Conservation (phyloP, 352 stramenopile genomes). For the Globisporangium paddicum region DNA sequence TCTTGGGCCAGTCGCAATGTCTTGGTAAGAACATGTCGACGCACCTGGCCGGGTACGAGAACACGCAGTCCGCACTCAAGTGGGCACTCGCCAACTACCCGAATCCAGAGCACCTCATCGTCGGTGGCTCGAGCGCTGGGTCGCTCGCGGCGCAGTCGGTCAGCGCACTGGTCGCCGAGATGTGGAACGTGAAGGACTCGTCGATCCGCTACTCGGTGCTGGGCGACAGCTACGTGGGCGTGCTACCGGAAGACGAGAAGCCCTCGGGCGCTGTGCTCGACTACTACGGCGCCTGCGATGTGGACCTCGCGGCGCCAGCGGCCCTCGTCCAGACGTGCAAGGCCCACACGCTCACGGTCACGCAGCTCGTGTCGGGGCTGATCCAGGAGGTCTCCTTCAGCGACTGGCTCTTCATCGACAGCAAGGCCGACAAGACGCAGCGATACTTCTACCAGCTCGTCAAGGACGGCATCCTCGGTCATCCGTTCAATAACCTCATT, state of each 20-base stretch:
- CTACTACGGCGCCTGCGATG: constrained; percentile 30
- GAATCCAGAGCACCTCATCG: constrained; percentile 25
- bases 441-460: constrained; percentile 58
- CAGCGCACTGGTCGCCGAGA: constrained; percentile 19
- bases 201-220: constrained; percentile 34
- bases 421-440: constrained; percentile 51
- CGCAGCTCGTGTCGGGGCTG: constrained; percentile 35
- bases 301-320: constrained; percentile 20
- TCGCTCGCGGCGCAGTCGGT: constrained; percentile 31
- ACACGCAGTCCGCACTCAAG: constrained; percentile 27
- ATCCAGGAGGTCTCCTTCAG: constrained; percentile 27
- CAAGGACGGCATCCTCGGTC: constrained; percentile 41
- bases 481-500: constrained; percentile 59
- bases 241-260: constrained; percentile 21
- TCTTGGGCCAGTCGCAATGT: constrained; percentile 21
- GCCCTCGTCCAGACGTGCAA: constrained; percentile 17
- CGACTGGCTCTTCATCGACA: constrained; percentile 63
- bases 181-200: constrained; percentile 37
- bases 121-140: constrained; percentile 30
- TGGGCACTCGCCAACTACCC: constrained; percentile 40
- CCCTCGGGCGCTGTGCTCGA: constrained; percentile 22
- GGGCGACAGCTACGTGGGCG: constrained; percentile 41
- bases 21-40: constrained; percentile 22
- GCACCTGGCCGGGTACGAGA: constrained; percentile 33
- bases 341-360: constrained; percentile 19